Evolutionary conservation across 345 rosid genomes (phyloP).

Genomic region (Balakata baccata): DNA sequence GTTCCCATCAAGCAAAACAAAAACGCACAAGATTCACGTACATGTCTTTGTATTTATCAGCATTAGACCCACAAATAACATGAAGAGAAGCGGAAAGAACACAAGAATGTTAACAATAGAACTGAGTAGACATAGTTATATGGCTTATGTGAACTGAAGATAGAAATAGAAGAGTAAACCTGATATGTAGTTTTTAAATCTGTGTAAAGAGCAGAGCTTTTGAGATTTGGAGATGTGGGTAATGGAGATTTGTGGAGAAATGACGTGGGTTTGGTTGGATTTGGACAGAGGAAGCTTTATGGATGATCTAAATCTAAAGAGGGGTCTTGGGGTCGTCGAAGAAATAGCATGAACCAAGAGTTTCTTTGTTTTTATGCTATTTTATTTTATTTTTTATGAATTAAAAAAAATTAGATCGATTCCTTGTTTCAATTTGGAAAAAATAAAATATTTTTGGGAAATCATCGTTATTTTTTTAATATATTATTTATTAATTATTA

Average conservation of each 20-base stretch:
- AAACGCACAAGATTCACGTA: slow-evolving; percentile 45
- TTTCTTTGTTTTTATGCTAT: slow-evolving; percentile 16
- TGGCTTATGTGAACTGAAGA: background rate
- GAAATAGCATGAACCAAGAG: slow-evolving; percentile 33
- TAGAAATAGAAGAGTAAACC: background rate
- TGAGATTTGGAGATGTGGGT: slow-evolving; percentile 4
- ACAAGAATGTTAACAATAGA: background rate
- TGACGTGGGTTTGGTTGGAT: slow-evolving; percentile 32
- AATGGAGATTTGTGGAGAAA: slow-evolving; percentile 17
- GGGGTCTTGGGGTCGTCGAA: slow-evolving; percentile 16
- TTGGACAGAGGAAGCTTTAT: slow-evolving; percentile 10
- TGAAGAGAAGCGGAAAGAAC: slow-evolving; percentile 5
- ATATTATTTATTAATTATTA: no score
- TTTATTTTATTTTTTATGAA: background rate
- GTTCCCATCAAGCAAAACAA: slow-evolving; percentile 16
- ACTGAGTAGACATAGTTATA: background rate
- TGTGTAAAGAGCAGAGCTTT: slow-evolving; percentile 1
- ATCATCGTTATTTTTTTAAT: no score
- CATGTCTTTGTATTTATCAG: slow-evolving; percentile 22
- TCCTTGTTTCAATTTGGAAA: no score
- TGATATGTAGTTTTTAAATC: slow-evolving; percentile 8
- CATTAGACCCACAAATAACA: slow-evolving; percentile 37
- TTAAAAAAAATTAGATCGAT: background rate
- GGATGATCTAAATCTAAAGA: slow-evolving; percentile 32
- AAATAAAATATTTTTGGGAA: no score